phyloP scores from a whole-genome alignment of 306 rosid genomes.

The Glycyrrhiza uralensis region DNA sequence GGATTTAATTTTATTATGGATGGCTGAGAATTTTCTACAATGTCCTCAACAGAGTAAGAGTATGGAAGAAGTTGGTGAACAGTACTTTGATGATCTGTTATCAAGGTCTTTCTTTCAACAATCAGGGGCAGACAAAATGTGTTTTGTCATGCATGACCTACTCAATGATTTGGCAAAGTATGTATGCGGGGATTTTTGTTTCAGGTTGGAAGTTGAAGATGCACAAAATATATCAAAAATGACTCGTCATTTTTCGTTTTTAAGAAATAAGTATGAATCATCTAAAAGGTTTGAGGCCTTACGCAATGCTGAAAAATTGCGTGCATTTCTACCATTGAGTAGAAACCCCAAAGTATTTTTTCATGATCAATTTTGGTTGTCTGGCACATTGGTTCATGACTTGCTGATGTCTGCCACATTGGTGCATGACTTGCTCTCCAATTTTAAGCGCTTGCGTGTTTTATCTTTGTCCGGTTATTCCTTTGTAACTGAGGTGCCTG shows the following conservation, averaged over 20 bases:
- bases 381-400: background rate
- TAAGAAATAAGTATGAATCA: accelerated
- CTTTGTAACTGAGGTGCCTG: background rate
- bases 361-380: background rate
- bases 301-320: background rate
- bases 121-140: background rate
- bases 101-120: constrained; percentile 19
- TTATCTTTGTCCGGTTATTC: background rate
- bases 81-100: constrained; percentile 10
- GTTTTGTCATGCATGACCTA: constrained; percentile 5
- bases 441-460: background rate
- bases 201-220: background rate
- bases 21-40: constrained; percentile 2
- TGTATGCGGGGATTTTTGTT: background rate
- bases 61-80: background rate
- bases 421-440: background rate
- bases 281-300: background rate
- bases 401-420: background rate
- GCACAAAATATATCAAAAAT: background rate
- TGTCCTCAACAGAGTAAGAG: background rate
- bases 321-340: background rate
- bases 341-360: background rate
- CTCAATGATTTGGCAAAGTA: constrained; percentile 14
- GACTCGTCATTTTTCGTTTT: constrained; percentile 12
- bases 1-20: constrained; percentile 7